Base-by-base conservation (phyloP, 129 eudicot species). In the Chrysanthemum seticuspe region DNA sequence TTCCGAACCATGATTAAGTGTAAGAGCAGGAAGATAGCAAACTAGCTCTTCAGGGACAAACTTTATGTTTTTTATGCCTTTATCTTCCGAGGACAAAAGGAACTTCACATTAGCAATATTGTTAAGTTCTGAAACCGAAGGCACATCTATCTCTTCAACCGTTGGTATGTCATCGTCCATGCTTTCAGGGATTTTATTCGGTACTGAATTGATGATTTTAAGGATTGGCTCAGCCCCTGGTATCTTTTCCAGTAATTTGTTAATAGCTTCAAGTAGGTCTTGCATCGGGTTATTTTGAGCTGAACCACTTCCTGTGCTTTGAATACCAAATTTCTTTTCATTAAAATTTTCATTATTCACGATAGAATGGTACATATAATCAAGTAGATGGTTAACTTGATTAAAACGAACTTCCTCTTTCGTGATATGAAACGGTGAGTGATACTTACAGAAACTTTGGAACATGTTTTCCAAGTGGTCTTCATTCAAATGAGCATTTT, bases 61-160 rank as follows among this genome's bases (percentile, higher is more conserved):
- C 4, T 15, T 70, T 15, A 85, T 72, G 62, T 73, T 74, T 13
- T 70, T 53, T 1, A 85, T 72, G 3, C 82, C 86, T 61, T 69
- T 45, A 13, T 69, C 57, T 1, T 52, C 78, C 1, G 63, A 16
- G 0, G 75, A 59, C 40, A 57, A 59, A 1, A 10, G 25, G 10
- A 85, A 88, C 0, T 83, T 75, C 4, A 85, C 81, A 14, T 85
- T 82, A 0, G 81, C 82, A 0, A 66, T 21, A 13, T 78, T 47
- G 25, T 12, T 5, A 8, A 87, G 85, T 34, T 78, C 60, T 2
- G 85, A 40, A 5, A 80, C 89, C n/a, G 94, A 74, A 6, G 94
- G 94, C 31, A 87, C 72, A 14, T 5, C 34, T 25, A 87, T 87
- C 69, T 87, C 87, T 60, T 78, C 52, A 67, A 71, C 19, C 10